Evolutionary conservation across 2,329 filamentous ascomycete genomes (phyloP).

Genomic region (Pyrenochaeta sp.): DNA sequence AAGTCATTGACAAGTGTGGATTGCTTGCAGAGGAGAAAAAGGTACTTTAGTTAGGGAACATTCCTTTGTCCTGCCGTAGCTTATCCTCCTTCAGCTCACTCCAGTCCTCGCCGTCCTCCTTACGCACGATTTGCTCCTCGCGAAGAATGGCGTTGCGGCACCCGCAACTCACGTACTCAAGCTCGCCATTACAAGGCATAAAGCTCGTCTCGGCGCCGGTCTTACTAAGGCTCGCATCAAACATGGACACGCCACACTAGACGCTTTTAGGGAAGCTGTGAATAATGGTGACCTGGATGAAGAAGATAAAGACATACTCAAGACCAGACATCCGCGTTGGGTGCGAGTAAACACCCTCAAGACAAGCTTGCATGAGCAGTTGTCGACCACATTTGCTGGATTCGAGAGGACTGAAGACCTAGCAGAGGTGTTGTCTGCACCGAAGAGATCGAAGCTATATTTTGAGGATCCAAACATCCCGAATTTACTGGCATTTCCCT

Average conservation of each 20-base stretch:
- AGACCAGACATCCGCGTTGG: conserved; percentile 80
- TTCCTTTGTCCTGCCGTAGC: background rate
- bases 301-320: conserved; percentile 53
- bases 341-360: conserved; percentile 84
- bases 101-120: conserved; percentile 83
- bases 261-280: conserved; percentile 69
- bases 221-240: conserved; percentile 81
- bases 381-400: conserved; percentile 75
- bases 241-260: conserved; percentile 72
- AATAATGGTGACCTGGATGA: conserved; percentile 51
- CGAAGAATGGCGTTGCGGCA: conserved; percentile 83
- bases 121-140: conserved; percentile 83
- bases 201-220: conserved; percentile 80
- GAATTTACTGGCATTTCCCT: conserved; percentile 80
- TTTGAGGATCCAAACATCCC: conserved; percentile 84
- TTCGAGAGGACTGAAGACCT: conserved; percentile 68
- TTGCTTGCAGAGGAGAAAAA: conserved; percentile 84
- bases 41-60: conserved; percentile 58
- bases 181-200: conserved; percentile 79
- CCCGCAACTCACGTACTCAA: conserved; percentile 81
- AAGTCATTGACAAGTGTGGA: conserved; percentile 84
- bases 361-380: conserved; percentile 73
- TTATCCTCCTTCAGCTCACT: conserved; percentile 67
- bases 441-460: conserved; percentile 59
- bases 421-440: conserved; percentile 61